These are phyloP conservation scores for Petasospora rhodanensis DNA, from an alignment of 1,139 yeast genomes.

Conservation along the genomic window DNA sequence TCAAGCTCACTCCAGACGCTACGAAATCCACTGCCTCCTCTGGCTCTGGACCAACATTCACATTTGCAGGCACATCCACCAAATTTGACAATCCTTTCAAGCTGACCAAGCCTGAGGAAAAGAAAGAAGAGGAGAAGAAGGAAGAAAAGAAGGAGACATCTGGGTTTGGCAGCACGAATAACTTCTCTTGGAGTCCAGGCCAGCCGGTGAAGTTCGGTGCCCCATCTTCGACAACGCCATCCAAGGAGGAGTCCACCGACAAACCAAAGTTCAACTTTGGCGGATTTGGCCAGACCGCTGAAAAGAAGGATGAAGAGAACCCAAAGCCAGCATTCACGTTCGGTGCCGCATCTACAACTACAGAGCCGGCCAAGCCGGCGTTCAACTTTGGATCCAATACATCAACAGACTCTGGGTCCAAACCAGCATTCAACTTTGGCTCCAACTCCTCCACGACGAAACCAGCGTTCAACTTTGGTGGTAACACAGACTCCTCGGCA, in stretches of 20 bases:
- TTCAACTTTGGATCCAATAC: conserved; percentile 31
- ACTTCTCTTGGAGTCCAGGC: conserved; percentile 21
- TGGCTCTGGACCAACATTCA: conserved; percentile 72
- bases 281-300: conserved; percentile 4
- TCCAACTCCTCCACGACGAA: conserved; percentile 1
- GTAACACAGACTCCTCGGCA: conserved; percentile 1
- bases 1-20: conserved; percentile 45
- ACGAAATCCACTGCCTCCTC: conserved; percentile 56
- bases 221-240: conserved; percentile 7
- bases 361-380: conserved; percentile 25
- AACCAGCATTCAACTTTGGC: too few relatives aligned
- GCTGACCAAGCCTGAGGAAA: conserved; percentile 23
- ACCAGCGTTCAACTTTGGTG: conserved; percentile 16
- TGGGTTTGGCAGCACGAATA: conserved; percentile 8
- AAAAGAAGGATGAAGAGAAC: conserved; percentile 5
- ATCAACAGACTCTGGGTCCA: conserved; percentile 9
- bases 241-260: neutral
- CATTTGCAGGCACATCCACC: conserved; percentile 42
- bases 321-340: conserved; percentile 26
- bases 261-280: conserved; percentile 8
- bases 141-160: conserved; percentile 13
- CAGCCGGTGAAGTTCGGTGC: conserved; percentile 24
- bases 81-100: conserved; percentile 45
- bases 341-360: conserved; percentile 1
- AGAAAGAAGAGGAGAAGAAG: conserved; percentile 14